Evolutionary conservation across 805 yeast genomes (phyloP).

Genomic region (Yarrowia yakushimensis): DNA sequence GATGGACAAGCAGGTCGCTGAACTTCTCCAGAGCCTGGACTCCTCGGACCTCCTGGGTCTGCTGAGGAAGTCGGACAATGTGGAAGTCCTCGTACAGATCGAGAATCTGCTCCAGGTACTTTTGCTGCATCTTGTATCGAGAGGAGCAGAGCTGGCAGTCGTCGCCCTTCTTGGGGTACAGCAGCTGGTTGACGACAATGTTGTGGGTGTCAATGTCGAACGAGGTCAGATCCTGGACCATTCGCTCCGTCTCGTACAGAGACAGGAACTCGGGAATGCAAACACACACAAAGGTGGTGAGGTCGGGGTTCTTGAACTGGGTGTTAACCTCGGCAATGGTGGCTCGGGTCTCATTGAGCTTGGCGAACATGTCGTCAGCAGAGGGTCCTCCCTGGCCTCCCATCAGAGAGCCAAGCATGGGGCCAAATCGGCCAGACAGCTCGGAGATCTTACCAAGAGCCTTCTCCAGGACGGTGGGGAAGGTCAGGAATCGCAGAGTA

Average conservation of each 20-base stretch:
- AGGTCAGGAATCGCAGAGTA: constrained; percentile 88
- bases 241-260: constrained; percentile 93
- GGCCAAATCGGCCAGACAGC: constrained; percentile 82
- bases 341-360: constrained; percentile 74
- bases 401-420: constrained; percentile 75
- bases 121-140: constrained; percentile 93
- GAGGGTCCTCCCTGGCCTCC: constrained; percentile 49
- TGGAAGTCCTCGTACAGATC: constrained; percentile 98
- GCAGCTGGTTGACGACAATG: constrained; percentile 89
- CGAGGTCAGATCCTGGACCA: constrained; percentile 92
- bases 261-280: constrained; percentile 97
- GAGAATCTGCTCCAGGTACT: constrained; percentile 90
- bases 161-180: constrained; percentile 70
- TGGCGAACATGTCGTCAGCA: constrained; percentile 65
- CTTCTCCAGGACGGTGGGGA: constrained; percentile 89
- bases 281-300: constrained; percentile 90
- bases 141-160: constrained; percentile 86
- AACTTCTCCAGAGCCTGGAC: constrained; percentile 77
- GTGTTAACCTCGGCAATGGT: constrained; percentile 84
- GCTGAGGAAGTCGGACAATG: constrained; percentile 89
- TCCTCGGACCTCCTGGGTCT: constrained; percentile 95
- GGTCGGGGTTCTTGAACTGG: constrained; percentile 93
- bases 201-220: constrained; percentile 96
- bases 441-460: constrained; percentile 83
- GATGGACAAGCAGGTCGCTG: constrained; percentile 72